Evolutionary conservation across 495 filamentous ascomycete genomes (phyloP).

Genomic region (Penicillium robsamsonii): DNA sequence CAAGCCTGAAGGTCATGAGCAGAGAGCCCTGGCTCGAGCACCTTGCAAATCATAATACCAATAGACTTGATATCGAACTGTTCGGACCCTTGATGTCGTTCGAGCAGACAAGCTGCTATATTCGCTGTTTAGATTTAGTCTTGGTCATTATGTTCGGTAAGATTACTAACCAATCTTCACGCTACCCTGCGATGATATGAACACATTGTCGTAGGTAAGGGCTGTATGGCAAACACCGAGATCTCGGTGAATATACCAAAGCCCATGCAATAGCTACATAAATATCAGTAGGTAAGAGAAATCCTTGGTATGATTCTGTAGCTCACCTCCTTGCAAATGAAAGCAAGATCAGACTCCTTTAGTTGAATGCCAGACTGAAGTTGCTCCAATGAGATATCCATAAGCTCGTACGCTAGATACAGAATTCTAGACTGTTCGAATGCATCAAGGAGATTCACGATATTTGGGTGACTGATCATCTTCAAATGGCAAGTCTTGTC

Average conservation of each 20-base stretch:
- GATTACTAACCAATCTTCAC: conserved; percentile 7
- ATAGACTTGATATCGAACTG: conserved; percentile 6
- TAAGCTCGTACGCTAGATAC: conserved; percentile 7
- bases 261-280: background rate
- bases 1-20: conserved; percentile 1
- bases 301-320: background rate
- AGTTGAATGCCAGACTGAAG: conserved; percentile 5
- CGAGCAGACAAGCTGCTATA: conserved; percentile 9
- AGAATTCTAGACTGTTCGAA: conserved; percentile 4
- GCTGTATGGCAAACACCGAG: conserved; percentile 3
- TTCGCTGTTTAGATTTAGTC: background rate
- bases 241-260: conserved; percentile 11
- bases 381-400: conserved; percentile 8
- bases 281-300: conserved; percentile 1
- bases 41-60: background rate
- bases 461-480: conserved; percentile 3
- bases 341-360: conserved; percentile 4
- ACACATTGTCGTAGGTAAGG: conserved; percentile 2
- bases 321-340: conserved; percentile 9
- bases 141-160: background rate
- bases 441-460: conserved; percentile 5
- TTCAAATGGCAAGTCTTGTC: conserved; percentile 5
- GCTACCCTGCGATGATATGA: conserved; percentile 4
- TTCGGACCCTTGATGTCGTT: conserved; percentile 6
- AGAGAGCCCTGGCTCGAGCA: conserved; percentile 2